Base-by-base conservation (phyloP, 2,329 filamentous ascomycete genomes). In the Aspergillus sp. region DNA sequence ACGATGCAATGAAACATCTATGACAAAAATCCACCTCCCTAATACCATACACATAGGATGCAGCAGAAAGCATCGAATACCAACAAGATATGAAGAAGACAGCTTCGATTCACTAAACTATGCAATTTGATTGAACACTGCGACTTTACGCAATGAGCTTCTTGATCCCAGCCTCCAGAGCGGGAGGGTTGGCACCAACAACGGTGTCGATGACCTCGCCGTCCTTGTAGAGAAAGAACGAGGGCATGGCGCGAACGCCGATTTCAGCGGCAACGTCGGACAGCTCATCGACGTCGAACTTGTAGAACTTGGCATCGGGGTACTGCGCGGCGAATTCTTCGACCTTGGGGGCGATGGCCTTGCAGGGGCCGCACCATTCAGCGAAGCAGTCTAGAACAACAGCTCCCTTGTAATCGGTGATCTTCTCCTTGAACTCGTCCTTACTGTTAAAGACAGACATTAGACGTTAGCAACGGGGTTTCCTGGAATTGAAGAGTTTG, bases 361-460 rank as follows among this genome's bases (percentile, higher is more conserved):
- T 96, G 89, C 93, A 98, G 59, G 93, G 93, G 59, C 91, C 92
- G 81, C 93, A 98, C 93, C 93, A 97, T 62, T 81, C 86, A 56
- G 93, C 93, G 76, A 89, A 92, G 80, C 86, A 92, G 81, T 98
- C 93, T 69, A 98, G 80, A 60, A 97, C 79, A 66, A 96, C 60
- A 63, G 89, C 75, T 53, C 81, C 81, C 69, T 85, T 76, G 62
- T 65, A 52, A 55, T 80, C 66, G 51, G 78, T 69, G 55, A 78
- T 72, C 56, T 83, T 82, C 32, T 74, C 68, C 55, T 84, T 73
- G 74, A 85, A 92, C 30, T 86, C 84, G 22, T 77, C 70, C 71
- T 81, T 83, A 64, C 86, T 90, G 61, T 61, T 30, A 30, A 36
- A 36, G 54, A 20, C 38, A 15, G 11, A 44, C 44, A 20, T 15